These are phyloP conservation scores for Tricharina praecox DNA, from an alignment of 495 filamentous ascomycete species.

Conservation along the genomic window DNA sequence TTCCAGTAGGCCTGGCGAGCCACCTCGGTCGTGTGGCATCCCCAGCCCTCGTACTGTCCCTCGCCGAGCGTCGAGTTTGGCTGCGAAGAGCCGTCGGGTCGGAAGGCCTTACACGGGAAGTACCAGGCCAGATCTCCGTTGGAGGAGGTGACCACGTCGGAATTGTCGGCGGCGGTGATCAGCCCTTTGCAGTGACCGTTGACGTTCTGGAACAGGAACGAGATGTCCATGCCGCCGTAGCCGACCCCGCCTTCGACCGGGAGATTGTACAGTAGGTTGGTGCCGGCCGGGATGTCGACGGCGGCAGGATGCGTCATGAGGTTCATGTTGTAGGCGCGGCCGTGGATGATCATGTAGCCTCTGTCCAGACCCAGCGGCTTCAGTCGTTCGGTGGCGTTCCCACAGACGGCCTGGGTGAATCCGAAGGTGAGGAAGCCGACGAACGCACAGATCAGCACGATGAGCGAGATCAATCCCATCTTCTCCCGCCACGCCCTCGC, in stretches of 20 bases:
- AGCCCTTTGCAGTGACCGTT: conserved; percentile 92
- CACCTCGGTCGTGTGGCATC: conserved; percentile 61
- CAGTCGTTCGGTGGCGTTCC: conserved; percentile 45
- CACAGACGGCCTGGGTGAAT: conserved; percentile 80
- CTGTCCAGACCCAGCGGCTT: conserved; percentile 60
- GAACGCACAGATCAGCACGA: conserved; percentile 67
- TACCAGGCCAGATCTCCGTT: conserved; percentile 81
- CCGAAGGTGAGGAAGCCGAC: conserved; percentile 96
- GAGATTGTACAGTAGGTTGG: conserved; percentile 76
- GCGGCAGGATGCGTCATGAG: conserved; percentile 61
- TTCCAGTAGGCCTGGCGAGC: conserved; percentile 61
- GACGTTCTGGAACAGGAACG: conserved; percentile 96
- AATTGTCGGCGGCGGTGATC: conserved; percentile 51
- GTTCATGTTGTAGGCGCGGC: conserved; percentile 63
- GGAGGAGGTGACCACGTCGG: conserved; percentile 61
- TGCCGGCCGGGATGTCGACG: conserved; percentile 48
- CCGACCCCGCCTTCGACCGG: conserved; percentile 60
- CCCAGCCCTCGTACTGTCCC: conserved; percentile 53
- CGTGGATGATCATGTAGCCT: conserved; percentile 94
- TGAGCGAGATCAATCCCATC: conserved; percentile 90
- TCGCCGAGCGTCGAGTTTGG: conserved; percentile 57
- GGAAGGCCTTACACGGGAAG: conserved; percentile 81
- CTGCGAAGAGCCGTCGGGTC: conserved; percentile 73
- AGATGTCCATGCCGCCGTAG: conserved; percentile 73
- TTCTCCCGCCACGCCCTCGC: conserved; percentile 96